Base-by-base conservation (phyloP, 2,329 filamentous ascomycete genomes). In the Talaromyces albobiverticillius region DNA sequence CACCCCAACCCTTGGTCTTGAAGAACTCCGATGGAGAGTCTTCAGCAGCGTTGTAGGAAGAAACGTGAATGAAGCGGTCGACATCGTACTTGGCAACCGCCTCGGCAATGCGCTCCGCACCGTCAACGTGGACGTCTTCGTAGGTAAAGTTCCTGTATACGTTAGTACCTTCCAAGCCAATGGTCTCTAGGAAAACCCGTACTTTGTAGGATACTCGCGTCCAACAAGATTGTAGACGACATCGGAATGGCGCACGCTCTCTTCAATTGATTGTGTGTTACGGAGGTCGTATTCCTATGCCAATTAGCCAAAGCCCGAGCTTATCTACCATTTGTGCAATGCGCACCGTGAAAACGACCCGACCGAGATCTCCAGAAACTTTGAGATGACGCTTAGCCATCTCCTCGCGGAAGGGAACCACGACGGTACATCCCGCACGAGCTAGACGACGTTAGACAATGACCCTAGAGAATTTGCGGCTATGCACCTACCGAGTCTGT, bases 351-450 rank as follows among this genome's bases (percentile, higher is more conserved):
- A 99, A 97, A 65, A 88, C 79, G 53, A 99, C 83, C 64, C 90
- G 84, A 59, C 94, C 94, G 57, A 99, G 80, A 75, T 99, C 94
- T 75, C 94, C 94, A n/a, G 90, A 82, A 56, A 96, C 86, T 78
- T 97, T 97, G 68, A 99, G 80, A 78, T 97, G 93, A 64, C 94
- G 87, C 82, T 97, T 97, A 64, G 88, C 81, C 92, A 96, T 97
- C 76, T 97, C 94, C 79, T 99, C 94, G 43, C 94, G 87, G 81
- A 85, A 99, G 47, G 94, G 94, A 57, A 97, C 76, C 57, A 99
- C 85, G 38, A 99, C 94, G 36, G 88, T 96, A 75, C 90, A 95
- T 86, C 94, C 94, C 77, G 91, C 85, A 60, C 89, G 87, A 64
- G 94, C 93, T 95, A 67, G 67, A 46, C 46, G 60, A 60, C 54